Conservation (phyloP, 2,329 filamentous ascomycete species). For the Alternaria burnsii region DNA sequence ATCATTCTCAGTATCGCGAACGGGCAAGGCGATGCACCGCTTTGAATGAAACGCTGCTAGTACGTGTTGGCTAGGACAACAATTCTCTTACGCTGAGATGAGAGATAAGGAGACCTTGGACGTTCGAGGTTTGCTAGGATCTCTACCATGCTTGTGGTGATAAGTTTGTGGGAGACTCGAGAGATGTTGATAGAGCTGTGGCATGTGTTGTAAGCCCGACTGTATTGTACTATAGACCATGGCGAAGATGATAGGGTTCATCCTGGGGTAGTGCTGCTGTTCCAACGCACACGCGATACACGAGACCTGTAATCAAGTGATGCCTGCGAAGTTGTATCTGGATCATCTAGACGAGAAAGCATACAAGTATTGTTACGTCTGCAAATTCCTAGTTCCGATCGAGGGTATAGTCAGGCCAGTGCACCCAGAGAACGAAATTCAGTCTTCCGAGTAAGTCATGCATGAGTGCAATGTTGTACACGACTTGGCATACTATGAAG, state of each 20-base stretch:
- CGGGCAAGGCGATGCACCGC: conserved; percentile 48
- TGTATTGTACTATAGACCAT: neutral
- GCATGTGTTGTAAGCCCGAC: neutral
- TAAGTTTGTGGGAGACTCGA: neutral
- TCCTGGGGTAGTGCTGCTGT: conserved; percentile 32
- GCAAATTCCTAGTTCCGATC: neutral
- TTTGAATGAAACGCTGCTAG: conserved; percentile 52
- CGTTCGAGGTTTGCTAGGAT: neutral
- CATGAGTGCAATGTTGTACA: neutral
- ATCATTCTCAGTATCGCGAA: conserved; percentile 41
- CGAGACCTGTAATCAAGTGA: neutral
- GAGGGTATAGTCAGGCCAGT: neutral
- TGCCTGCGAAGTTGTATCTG: neutral
- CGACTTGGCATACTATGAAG: conserved; percentile 15
- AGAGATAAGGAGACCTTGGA: neutral
- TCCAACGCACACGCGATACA: neutral
- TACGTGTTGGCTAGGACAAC: conserved; percentile 59
- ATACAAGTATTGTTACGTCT: neutral
- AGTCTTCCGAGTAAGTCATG: neutral
- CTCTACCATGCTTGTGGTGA: neutral
- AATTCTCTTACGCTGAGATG: conserved; percentile 43
- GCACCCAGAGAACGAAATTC: neutral
- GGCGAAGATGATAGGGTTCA: neutral
- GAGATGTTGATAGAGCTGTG: neutral
- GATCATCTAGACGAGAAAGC: neutral